Percentiles rank a stretch among this genome's conserved stretches.
phyloP scores from a whole-genome alignment of 306 rosid species.

The Vigna angularis region DNA sequence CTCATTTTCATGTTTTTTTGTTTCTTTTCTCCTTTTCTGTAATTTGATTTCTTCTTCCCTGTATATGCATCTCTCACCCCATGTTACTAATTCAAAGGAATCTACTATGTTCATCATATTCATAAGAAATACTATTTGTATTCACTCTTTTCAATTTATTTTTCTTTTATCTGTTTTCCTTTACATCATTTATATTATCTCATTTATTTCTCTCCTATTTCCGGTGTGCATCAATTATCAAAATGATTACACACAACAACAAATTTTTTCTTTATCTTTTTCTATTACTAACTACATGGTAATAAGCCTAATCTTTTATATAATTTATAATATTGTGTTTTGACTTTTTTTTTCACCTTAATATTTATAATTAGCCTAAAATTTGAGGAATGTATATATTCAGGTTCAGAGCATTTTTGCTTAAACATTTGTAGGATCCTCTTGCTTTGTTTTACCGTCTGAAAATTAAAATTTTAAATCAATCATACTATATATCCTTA shows the following conservation, averaged over 20 bases:
- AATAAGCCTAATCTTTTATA: neutral
- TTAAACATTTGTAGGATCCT: conserved; percentile 8
- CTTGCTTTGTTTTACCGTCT: neutral
- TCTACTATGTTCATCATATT: neutral
- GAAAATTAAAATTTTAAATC: neutral
- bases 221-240: neutral
- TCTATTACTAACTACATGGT: neutral
- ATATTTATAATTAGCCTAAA: conserved; percentile 22
- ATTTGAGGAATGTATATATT: neutral
- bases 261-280: no score
- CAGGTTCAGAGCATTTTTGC: conserved; percentile 14
- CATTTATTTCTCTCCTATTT: neutral
- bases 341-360: neutral
- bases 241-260: neutral
- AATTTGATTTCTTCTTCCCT: conserved; percentile 22
- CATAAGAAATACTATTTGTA: neutral
- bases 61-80: conserved; percentile 17
- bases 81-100: conserved; percentile 21
- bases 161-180: neutral
- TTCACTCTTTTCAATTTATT: neutral
- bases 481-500: neutral
- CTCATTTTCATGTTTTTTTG: conserved; percentile 5
- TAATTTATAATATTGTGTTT: neutral
- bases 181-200: neutral
- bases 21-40: conserved; percentile 25